Evolutionary conservation across 129 eudicot species (phyloP).

Genomic region (Pittosporum tobira): DNA sequence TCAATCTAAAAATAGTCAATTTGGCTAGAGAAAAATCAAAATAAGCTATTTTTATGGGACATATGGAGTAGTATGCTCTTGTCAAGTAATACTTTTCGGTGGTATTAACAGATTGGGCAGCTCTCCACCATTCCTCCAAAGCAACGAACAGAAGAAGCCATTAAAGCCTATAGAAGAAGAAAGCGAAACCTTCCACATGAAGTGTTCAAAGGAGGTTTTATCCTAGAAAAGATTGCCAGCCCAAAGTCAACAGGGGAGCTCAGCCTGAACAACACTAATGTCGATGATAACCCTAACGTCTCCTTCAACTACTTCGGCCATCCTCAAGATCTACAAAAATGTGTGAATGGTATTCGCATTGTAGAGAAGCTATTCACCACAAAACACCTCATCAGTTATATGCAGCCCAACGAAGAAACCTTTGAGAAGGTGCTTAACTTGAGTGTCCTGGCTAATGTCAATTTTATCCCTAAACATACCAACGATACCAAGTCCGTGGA

Average conservation of each 20-base stretch:
- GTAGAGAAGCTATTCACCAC: constrained; percentile 59
- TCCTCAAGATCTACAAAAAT: constrained; percentile 46
- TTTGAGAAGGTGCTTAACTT: constrained; percentile 49
- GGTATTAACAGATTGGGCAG: constrained; percentile 63
- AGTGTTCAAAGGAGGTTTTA: constrained; percentile 78
- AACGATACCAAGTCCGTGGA: constrained; percentile 57
- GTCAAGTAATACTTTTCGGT: not conserved
- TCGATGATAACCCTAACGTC: constrained; percentile 62
- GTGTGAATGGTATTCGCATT: constrained; percentile 59
- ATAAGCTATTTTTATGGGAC: too few relatives aligned
- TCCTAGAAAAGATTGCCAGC: constrained; percentile 57
- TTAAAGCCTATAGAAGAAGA: constrained; percentile 40
- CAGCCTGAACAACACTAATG: constrained; percentile 51
- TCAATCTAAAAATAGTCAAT: too few relatives aligned
- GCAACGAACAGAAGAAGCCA: constrained; percentile 55
- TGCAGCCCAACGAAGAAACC: constrained; percentile 23
- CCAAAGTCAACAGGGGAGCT: constrained; percentile 73
- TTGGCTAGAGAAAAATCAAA: too few relatives aligned
- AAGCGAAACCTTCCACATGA: constrained; percentile 60
- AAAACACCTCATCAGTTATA: constrained; percentile 36
- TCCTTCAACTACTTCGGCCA: constrained; percentile 90
- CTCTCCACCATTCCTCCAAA: constrained; percentile 79
- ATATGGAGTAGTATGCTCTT: too few relatives aligned
- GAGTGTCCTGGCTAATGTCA: constrained; percentile 71
- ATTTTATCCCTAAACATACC: constrained; percentile 66